Evolutionary conservation across 2,329 filamentous ascomycete genomes (phyloP), one percentile per base, ranked within the genome.

Genomic region (Diaporthe australafricana): DNA sequence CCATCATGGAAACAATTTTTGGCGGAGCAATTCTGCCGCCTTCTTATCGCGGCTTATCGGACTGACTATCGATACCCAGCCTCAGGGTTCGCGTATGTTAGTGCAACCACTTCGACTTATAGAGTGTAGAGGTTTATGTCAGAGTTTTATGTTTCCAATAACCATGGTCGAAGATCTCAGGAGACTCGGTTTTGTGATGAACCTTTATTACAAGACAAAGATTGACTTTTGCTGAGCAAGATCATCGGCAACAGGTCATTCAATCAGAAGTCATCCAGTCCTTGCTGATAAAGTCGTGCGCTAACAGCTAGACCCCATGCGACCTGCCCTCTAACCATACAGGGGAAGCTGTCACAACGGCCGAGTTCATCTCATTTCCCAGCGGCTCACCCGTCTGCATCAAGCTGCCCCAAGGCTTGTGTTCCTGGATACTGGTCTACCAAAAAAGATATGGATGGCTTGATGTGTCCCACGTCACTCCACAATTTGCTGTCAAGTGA

Each of bases 21-120:
- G 68, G 65, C 35, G 25, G 66, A 81, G 80, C 32, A 16, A 69
- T 83, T 83, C 77, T 84, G 83, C 5, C 73, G 83, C 3, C 73
- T 70, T n/a, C 76, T 80, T 74, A 71, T 74, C 77, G 25, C 3
- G 7, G 17, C 38, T 73, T 69, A 72, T 72, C 69, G 27, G 32
- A 14, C 3, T 16, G 11, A 30, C 32, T 22, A 7, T n/a, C 55
- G n/a, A 17, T 30, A 63, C 16, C 45, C 2, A 3, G 20, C 32
- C 4, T 32, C 35, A 32, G 11, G 22, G 25, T 8, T 2, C 22
- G 7, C 11, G 14, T 5, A 30, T 62, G 56, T 62, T 62, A 62
- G 56, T 45, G 38, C 1, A 0, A 0, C 6, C 30, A 62, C 56
- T 40, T 40, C n/a, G 20, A 56, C 20, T 27, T 2, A 8, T 12